Evolutionary conservation across 2,329 filamentous ascomycete species (phyloP), one percentile per base, ranked within the genome.

Genomic region (Ilyonectria mors-panacis): DNA sequence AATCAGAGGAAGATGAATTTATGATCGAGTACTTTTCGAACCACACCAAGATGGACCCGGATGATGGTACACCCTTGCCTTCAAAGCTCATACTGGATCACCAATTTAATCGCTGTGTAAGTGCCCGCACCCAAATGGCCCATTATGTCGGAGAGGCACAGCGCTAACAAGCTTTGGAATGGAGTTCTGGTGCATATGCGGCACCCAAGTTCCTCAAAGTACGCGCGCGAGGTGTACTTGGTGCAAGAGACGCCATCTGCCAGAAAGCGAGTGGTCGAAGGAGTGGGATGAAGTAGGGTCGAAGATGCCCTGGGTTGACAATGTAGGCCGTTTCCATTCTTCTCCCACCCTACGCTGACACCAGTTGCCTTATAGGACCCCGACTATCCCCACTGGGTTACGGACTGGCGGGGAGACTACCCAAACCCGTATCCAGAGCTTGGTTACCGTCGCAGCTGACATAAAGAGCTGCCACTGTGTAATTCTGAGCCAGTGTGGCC

Each of bases 151-250:
- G 19, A 23, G n/a, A n/a, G 5, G 8, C 15, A n/a, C n/a, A 6
- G 13, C 9, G 15, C 33, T 55, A 26, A 55, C 21, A 17, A 55
- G 5, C 15, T 15, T 51, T 10, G 23, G 9, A 15, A 7, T 44
- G 0, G 3, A 73, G 71, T 45, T 68, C 13, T 73, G 69, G 71
- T 73, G 71, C 19, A 55, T 26, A 0, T 73, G 71, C 13, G 71
- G 64, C 1, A 69, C 33, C 2, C 45, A 21, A 0, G 59, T 71
- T 3, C 17, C 53, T 0, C 35, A 64, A 1, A 37, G 17, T 4
- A 63, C 62, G 1, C 13, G 53, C 0, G 30, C 63, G 0, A 58
- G 71, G 6, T 73, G 71, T 4, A 72, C 54, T 2, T 72, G 67
- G 71, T 73, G 71, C 13, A 72, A 48, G 39, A 59, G 71, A 1